Evolutionary conservation across 345 rosid genomes (phyloP).

Genomic region (Dipteronia dyeriana): DNA sequence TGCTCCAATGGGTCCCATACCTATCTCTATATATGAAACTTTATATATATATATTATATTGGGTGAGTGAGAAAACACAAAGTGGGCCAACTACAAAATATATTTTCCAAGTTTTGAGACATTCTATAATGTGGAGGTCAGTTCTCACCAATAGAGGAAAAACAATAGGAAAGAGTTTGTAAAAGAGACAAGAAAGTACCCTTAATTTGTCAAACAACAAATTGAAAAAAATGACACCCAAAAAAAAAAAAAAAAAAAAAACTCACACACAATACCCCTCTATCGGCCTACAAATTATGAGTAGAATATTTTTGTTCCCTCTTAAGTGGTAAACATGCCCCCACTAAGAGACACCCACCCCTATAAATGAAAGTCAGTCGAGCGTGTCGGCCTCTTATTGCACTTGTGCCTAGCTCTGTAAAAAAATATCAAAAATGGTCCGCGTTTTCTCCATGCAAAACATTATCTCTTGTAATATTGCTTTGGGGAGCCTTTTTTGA

Average conservation of each 20-base stretch:
- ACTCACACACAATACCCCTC: background rate
- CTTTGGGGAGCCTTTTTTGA: conserved; percentile 19
- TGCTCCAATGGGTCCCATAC: no score
- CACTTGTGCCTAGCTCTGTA: conserved; percentile 15
- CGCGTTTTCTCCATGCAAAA: conserved; percentile 12
- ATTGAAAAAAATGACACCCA: background rate
- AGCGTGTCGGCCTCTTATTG: conserved; percentile 28
- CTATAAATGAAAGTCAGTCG: conserved; percentile 3
- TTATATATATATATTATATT: background rate
- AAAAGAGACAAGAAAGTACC: conserved; percentile 24
- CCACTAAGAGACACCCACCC: conserved; percentile 15
- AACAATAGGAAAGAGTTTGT: background rate
- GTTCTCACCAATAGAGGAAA: conserved; percentile 7
- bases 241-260: background rate
- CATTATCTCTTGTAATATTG: background rate
- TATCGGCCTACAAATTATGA: conserved; percentile 16
- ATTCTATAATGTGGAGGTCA: conserved; percentile 22
- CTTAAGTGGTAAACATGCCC: conserved; percentile 31
- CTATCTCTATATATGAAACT: background rate
- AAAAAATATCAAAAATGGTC: conserved; percentile 26
- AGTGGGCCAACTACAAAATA: conserved; percentile 17
- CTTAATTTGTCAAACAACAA: conserved; percentile 9
- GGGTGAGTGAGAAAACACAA: conserved; percentile 24
- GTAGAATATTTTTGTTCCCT: conserved; percentile 28
- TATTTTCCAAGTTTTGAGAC: background rate